Conservation (phyloP, 164 flowering plant species). For the grape (Vitis vinifera) region ASM3070453v1 NC_081809.1:10864501-10865000, state of each 20-base stretch:
- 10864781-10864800: constrained; percentile 11
- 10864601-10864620: too few relatives aligned
- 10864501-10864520: too few relatives aligned
- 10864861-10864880: neutral
- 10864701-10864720: neutral
- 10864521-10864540: too few relatives aligned
- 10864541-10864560: too few relatives aligned
- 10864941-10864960: neutral
- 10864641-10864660: too few relatives aligned
- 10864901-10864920: neutral
- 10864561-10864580: too few relatives aligned
- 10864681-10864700: too few relatives aligned
- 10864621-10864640: too few relatives aligned
- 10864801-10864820: constrained; percentile 13
- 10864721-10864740: neutral
- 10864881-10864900: neutral
- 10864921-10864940: neutral
- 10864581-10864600: too few relatives aligned
- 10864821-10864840: constrained; percentile 13
- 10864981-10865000: neutral
- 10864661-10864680: too few relatives aligned
- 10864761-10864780: neutral
- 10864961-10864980: neutral
- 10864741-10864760: neutral
- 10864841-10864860: neutral